phyloP scores from a whole-genome alignment of 164 flowering plant genomes.

The Tetracentron sinense region DNA sequence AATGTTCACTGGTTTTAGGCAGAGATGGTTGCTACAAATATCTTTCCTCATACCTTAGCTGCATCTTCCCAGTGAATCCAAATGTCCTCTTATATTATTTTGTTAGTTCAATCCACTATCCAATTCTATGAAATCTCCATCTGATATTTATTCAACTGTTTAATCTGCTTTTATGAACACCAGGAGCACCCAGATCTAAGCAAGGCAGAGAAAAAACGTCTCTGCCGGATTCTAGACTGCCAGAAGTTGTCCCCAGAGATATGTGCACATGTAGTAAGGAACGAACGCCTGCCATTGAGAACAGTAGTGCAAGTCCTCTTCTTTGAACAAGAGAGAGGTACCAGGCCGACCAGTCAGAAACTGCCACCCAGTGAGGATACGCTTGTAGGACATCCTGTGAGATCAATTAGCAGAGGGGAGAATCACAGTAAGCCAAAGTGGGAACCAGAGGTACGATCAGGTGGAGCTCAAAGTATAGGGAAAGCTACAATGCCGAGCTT shows the following conservation, averaged over 20 bases:
- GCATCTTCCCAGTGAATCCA: too few relatives aligned
- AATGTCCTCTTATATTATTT: too few relatives aligned
- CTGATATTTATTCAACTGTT: background rate
- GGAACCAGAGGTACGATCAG: slow-evolving; percentile 14
- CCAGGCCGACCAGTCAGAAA: slow-evolving; percentile 17
- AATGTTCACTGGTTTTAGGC: too few relatives aligned
- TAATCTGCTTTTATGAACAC: background rate
- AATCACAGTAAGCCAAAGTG: slow-evolving; percentile 12
- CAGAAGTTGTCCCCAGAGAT: slow-evolving; percentile 62
- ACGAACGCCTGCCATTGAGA: slow-evolving; percentile 77
- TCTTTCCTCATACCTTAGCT: too few relatives aligned
- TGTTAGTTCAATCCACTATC: too few relatives aligned
- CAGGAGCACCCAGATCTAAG: slow-evolving; percentile 68
- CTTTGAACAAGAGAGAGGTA: slow-evolving; percentile 62
- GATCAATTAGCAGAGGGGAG: background rate
- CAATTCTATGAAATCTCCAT: too few relatives aligned
- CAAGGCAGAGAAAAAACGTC: slow-evolving; percentile 68
- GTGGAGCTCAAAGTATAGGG: background rate
- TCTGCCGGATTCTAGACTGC: slow-evolving; percentile 72
- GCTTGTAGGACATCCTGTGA: background rate
- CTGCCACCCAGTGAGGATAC: slow-evolving; percentile 9
- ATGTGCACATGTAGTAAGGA: slow-evolving; percentile 69
- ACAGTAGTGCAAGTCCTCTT: slow-evolving; percentile 89
- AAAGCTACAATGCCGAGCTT: background rate
- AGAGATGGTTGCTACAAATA: too few relatives aligned